phyloP scores from a whole-genome alignment of 225 moss, liverwort and hornwort species.

The Marchantia paleacea region DNA sequence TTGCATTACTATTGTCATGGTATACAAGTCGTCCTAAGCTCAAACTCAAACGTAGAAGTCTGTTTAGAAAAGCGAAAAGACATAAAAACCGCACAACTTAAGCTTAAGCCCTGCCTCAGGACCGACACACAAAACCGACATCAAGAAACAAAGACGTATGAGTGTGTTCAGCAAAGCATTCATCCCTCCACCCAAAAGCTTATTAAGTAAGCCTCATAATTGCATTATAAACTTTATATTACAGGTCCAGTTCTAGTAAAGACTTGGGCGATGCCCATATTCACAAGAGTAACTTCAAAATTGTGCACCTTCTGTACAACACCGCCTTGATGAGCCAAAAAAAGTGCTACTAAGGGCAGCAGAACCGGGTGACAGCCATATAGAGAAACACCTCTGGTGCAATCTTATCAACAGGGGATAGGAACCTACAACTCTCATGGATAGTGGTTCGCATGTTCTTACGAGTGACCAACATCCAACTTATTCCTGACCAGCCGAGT shows the following conservation, averaged over 20 bases:
- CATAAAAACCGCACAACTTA: no score
- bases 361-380: slow-evolving; percentile 1
- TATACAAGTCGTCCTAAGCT: no score
- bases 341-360: not conserved
- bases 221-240: slow-evolving; percentile 6
- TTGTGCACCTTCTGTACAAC: slow-evolving; percentile 3
- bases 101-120: not conserved
- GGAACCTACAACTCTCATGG: not conserved
- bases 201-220: not conserved
- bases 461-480: not conserved
- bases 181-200: not conserved
- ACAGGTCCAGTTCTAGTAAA: slow-evolving; percentile 8
- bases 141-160: not conserved
- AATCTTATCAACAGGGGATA: not conserved
- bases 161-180: not conserved
- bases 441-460: not conserved
- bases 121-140: not conserved
- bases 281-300: not conserved
- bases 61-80: no score
- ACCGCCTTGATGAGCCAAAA: not conserved
- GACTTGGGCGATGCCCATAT: slow-evolving; percentile 10
- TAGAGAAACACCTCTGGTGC: not conserved
- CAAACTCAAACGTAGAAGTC: no score
- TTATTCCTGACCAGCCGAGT: not conserved
- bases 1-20: no score